Conservation (phyloP, 805 yeast genomes). For the Kodamaea kakaduensis region DNA sequence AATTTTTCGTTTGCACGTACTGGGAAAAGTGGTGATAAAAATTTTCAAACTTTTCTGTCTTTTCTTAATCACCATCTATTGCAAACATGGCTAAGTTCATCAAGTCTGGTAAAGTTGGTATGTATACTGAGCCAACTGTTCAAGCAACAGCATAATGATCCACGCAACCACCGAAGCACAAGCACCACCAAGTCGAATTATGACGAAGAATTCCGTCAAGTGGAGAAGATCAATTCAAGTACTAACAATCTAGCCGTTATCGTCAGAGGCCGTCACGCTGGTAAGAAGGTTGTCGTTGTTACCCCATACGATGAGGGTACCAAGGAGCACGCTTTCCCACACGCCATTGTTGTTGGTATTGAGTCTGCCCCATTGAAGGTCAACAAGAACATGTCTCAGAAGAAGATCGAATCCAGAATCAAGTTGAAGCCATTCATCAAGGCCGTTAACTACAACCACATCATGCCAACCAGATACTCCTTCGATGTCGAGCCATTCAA, state of each 20-base stretch:
- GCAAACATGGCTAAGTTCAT: conserved; percentile 92
- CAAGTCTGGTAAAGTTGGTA: conserved; percentile 99
- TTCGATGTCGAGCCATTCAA: conserved; percentile 96
- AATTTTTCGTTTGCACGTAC: conserved; percentile 8
- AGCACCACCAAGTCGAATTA: too few species aligned
- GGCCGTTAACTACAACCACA: conserved; percentile 98
- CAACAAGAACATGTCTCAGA: conserved; percentile 89
- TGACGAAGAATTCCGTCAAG: too few species aligned
- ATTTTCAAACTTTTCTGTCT: conserved; percentile 20
- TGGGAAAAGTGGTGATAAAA: conserved; percentile 13
- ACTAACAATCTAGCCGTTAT: conserved; percentile 69
- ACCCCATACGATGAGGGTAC: conserved; percentile 98
- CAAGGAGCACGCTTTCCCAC: conserved; percentile 98
- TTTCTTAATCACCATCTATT: conserved; percentile 24
- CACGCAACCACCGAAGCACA: too few species aligned
- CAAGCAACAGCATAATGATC: conserved; percentile 1
- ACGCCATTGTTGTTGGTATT: conserved; percentile 98
- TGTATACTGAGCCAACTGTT: conserved; percentile 35
- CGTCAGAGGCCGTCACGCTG: conserved; percentile 99
- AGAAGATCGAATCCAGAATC: conserved; percentile 96
- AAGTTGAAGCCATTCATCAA: conserved; percentile 98
- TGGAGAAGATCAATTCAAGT: conserved; percentile 1
- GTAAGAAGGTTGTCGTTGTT: conserved; percentile 99
- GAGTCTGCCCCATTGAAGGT: conserved; percentile 98
- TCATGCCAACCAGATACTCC: conserved; percentile 99